Evolutionary conservation across 164 flowering plant genomes (phyloP), one percentile per base, ranked within the genome.

Genomic region (Kalanchoe fedtschenkoi): DNA sequence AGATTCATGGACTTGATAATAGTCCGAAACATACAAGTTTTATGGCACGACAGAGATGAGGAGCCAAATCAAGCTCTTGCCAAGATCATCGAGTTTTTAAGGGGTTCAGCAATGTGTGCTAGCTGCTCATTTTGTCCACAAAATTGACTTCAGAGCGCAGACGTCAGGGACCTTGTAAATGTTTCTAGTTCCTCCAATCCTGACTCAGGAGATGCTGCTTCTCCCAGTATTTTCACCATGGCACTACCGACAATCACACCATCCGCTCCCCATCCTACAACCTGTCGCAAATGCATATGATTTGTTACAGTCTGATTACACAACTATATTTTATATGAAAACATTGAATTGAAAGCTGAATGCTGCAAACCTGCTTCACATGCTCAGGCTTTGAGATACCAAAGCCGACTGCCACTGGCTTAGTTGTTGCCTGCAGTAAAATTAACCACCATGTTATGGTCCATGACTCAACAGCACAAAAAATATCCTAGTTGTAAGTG

Each of bases 201-300:
- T 80, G 85, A 86, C 69, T 82, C 81, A 0, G 98, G 82, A 63
- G 96, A 76, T 60, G 76, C 76, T 3, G 98, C 91, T 19, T 83
- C 95, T 4, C 84, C 90, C 55, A 92, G 65, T 42, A 87, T 17
- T 72, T 74, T 89, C 64, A 89, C 96, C 77, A 84, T 84, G 13
- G 96, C 98, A 73, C 96, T 92, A 5, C 98, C 96, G 62, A 92
- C 93, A 66, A 89, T 92, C 64, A 89, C 96, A 33, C 96, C 98
- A 73, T 89, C 98, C 24, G 97, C 93, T 71, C 98, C 98, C 97
- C 98, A 89, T 63, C 78, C 85, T 6, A 81, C 83, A 28, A 92
- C 77, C 98, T 91, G 81, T 60, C 51, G 64, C 2, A 39, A 66
- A 57, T 29, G 14, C 26, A 15, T 61, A 19, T 32, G 42, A 17